Evolutionary conservation across 768 basidiomycete genomes (phyloP).

Genomic region (Kwoniella shandongensis): DNA sequence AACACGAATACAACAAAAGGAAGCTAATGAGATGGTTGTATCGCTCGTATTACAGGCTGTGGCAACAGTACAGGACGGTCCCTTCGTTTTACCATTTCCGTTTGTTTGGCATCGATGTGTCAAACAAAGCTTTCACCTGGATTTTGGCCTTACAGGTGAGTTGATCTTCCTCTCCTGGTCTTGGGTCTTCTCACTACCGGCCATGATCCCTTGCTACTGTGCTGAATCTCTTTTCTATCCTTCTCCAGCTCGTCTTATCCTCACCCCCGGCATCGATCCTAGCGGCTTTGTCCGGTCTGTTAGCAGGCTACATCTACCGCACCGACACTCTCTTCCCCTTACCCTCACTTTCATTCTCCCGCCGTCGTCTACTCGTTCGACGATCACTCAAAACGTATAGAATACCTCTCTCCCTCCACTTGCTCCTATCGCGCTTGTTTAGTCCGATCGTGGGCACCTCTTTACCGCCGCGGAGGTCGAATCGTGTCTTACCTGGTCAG

Average conservation of each 20-base stretch:
- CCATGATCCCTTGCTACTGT: conserved; percentile 66
- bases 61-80: conserved; percentile 76
- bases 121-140: conserved; percentile 74
- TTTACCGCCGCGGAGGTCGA: conserved; percentile 65
- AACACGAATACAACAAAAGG: too few relatives aligned
- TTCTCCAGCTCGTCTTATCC: conserved; percentile 65
- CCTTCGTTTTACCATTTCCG: conserved; percentile 74
- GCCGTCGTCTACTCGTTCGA: conserved; percentile 24
- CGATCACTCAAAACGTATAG: conserved; percentile 66
- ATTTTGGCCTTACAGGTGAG: conserved; percentile 70
- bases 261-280: conserved; percentile 67
- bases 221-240: conserved; percentile 1
- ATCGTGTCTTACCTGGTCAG: conserved; percentile 71
- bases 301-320: conserved; percentile 75
- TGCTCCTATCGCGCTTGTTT: conserved; percentile 63
- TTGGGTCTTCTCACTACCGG: conserved; percentile 70
- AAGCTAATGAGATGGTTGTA: conserved; percentile 33
- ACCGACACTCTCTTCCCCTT: conserved; percentile 71
- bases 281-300: conserved; percentile 65
- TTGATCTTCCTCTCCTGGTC: conserved; percentile 3
- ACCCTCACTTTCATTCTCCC: conserved; percentile 31
- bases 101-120: conserved; percentile 70
- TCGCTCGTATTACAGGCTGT: conserved; percentile 62
- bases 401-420: conserved; percentile 63
- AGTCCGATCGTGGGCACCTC: conserved; percentile 68